Base-by-base conservation (phyloP, 768 basidiomycete genomes). In the Trametes meyenii region DNA sequence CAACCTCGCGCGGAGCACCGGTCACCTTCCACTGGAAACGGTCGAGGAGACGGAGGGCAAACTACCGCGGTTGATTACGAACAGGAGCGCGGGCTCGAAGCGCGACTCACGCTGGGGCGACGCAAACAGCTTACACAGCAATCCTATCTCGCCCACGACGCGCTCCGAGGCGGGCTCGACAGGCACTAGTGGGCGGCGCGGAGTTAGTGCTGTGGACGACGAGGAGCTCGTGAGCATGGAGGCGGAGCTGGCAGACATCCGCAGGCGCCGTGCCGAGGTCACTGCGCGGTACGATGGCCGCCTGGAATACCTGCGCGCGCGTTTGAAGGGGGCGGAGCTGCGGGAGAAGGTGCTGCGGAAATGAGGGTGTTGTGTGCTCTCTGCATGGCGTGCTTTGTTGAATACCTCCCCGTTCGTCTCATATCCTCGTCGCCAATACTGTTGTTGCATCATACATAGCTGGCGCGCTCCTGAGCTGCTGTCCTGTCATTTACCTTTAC, bases 271-370 rank as follows among this genome's bases (percentile, higher is more conserved):
- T 39, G 85, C 83, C 56, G 90, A 92, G 67, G 89, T 94, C 33
- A 81, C 80, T 36, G 78, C 76, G 64, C 82, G 90, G 66, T 94
- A 94, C 68, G 87, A 89, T 57, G 82, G 82, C 36, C 85, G 91
- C 49, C 72, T 94, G 69, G 90, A 92, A 64, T 94, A 90, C 70
- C 76, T 94, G 66, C 83, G 88, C 38, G 92, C 92, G 39, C 88
- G 89, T 74, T 71, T 94, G 70, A 92, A 92, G 75, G 88, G 89
- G 19, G 92, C 90, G 1, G 88, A 92, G 75, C 71, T 94, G 69
- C 89, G 89, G 64, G 92, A 94, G 77, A 90, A 91, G 72, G 74
- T 94, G 66, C 66, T 89, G 78, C 85, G 83, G 70, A 87, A 82
- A 57, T 76, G 61, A 67, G 56, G 42, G 14, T 23, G 62, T 16